These are phyloP conservation scores for Aureobasidium sp. DNA, from an alignment of 2,329 filamentous ascomycete species.

Conservation along the genomic window DNA sequence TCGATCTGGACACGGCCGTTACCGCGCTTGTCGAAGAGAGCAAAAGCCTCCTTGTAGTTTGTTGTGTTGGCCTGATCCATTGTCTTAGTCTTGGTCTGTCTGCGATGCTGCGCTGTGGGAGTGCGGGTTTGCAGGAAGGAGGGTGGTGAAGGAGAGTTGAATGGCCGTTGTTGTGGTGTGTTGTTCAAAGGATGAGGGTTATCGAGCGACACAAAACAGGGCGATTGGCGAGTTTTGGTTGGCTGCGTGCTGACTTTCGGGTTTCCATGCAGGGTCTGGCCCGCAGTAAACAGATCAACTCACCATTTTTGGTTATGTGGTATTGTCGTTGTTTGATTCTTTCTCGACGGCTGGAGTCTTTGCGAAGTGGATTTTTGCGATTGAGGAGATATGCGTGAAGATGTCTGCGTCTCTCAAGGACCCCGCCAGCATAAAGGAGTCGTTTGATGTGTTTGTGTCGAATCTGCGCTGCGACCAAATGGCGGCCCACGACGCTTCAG, in stretches of 20 bases:
- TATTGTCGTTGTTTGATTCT: background rate
- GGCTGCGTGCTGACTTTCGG: slow-evolving; percentile 10
- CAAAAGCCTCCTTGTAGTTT: slow-evolving; percentile 99
- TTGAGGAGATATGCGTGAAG: background rate
- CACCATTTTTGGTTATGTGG: slow-evolving; percentile 7
- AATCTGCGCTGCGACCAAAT: slow-evolving; percentile 7
- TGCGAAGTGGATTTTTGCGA: background rate
- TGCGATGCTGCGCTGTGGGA: background rate
- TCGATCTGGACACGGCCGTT: slow-evolving; percentile 84
- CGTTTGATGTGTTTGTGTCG: slow-evolving; percentile 12
- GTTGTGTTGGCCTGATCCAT: slow-evolving; percentile 65
- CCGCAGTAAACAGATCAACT: slow-evolving; percentile 11
- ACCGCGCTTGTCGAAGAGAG: slow-evolving; percentile 98
- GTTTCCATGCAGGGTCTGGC: slow-evolving; percentile 11
- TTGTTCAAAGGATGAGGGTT: background rate
- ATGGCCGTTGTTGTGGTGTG: slow-evolving; percentile 12
- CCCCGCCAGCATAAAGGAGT: slow-evolving; percentile 5
- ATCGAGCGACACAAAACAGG: slow-evolving; percentile 4
- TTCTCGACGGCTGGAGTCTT: background rate
- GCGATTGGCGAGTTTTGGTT: slow-evolving; percentile 13
- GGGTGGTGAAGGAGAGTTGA: background rate
- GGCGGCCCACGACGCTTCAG: background rate
- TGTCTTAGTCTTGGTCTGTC: slow-evolving; percentile 8
- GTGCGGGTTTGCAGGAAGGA: background rate
- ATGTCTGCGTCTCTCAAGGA: background rate